phyloP scores from a whole-genome alignment of 139 green algal genomes.

The Penium margaritaceum region DNA sequence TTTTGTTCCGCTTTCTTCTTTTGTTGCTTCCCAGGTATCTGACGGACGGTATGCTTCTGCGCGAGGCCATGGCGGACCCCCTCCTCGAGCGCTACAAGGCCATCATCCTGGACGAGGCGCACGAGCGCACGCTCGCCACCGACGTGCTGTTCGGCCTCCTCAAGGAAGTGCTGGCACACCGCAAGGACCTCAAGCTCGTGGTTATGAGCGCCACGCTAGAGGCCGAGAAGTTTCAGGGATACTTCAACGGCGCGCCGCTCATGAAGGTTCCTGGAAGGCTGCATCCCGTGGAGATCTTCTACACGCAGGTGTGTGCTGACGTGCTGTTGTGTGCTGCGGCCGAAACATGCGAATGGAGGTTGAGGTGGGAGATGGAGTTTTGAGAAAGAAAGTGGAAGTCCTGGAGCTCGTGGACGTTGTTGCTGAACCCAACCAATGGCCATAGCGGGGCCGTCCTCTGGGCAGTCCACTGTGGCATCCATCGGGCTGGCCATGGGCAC shows the following conservation, averaged over 20 bases:
- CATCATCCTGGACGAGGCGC: conserved; percentile 80
- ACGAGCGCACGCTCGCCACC: conserved; percentile 76
- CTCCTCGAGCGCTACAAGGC: conserved; percentile 55
- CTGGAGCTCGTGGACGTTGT: not conserved
- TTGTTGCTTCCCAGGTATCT: conserved; percentile 38
- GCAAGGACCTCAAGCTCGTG: conserved; percentile 89
- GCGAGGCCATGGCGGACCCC: conserved; percentile 60
- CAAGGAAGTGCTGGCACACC: conserved; percentile 75
- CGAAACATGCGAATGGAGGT: conserved; percentile 43
- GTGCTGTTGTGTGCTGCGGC: no score
- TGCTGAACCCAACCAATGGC: no score
- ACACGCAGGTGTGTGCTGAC: conserved; percentile 70
- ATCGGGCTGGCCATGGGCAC: no score
- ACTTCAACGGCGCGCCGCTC: conserved; percentile 87
- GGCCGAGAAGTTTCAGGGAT: conserved; percentile 98
- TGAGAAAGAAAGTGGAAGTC: not conserved
- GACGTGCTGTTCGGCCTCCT: conserved; percentile 82
- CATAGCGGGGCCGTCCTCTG: no score
- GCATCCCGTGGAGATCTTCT: conserved; percentile 99
- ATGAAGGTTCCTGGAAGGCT: conserved; percentile 95
- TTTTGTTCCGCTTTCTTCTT: no score
- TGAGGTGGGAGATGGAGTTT: not conserved
- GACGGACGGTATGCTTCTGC: conserved; percentile 59
- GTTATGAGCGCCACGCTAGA: conserved; percentile 99
- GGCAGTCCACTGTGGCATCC: no score